Conservation (phyloP, 495 filamentous ascomycete genomes). For the Hypoxylon subgilvum region DNA sequence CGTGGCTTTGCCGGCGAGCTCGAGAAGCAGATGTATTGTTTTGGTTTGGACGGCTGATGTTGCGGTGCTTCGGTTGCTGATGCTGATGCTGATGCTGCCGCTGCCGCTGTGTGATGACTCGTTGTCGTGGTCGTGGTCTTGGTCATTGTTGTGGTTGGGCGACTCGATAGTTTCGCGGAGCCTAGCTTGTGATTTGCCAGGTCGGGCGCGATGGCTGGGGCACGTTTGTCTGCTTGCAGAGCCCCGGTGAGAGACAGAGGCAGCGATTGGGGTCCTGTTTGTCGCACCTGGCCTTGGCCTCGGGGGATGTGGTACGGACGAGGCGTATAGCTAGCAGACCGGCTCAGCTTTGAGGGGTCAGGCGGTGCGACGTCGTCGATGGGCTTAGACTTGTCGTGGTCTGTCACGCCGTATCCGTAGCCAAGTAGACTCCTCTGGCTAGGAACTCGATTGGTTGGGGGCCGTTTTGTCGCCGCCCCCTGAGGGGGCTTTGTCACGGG, state of each 20-base stretch:
- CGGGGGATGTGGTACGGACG: conserved; percentile 15
- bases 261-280: not conserved
- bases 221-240: conserved; percentile 9
- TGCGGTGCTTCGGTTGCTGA: no score
- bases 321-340: not conserved
- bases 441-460: conserved; percentile 43
- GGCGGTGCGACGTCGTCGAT: conserved; percentile 5
- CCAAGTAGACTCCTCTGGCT: conserved; percentile 52
- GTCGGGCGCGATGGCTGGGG: conserved; percentile 42
- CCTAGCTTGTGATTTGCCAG: conserved; percentile 48
- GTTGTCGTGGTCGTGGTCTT: no score
- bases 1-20: conserved; percentile 50
- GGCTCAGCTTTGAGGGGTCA: conserved; percentile 24
- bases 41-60: conserved; percentile 30
- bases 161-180: conserved; percentile 33
- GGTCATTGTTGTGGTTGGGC: conserved; percentile 13
- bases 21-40: conserved; percentile 55
- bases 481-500: conserved; percentile 23
- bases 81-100: no score
- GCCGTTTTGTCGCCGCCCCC: conserved; percentile 28
- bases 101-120: conserved; percentile 6
- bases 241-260: conserved; percentile 2
- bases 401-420: conserved; percentile 40
- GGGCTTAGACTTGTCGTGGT: conserved; percentile 40
- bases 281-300: conserved; percentile 12